Evolutionary conservation across 345 rosid genomes (phyloP), one percentile per base, ranked within the genome.

Genomic region (Mangifera indica): DNA sequence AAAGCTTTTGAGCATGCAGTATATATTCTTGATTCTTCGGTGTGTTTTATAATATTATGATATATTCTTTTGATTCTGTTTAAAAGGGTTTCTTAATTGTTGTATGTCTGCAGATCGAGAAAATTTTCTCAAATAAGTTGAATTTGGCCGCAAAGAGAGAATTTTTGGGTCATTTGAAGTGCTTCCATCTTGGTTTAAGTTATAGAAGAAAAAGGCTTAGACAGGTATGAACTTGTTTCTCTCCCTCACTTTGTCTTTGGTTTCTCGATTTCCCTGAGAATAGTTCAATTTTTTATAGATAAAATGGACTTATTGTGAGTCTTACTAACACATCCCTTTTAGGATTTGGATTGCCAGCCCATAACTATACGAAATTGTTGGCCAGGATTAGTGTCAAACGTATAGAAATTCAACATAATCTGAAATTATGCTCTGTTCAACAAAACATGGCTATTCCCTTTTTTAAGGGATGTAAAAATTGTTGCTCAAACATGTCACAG

Each of bases 71-170:
- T 5, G n/a, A 13, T 59, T 76, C 11, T 37, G 54, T 24, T n/a
- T 4, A 54, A 4, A 54, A 63, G 17, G 42, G 21, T 74, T 51
- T 60, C n/a, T 5, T 52, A 24, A 22, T 65, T 61, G 37, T n/a
- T 61, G 55, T 63, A 45, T n/a, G 55, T 51, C 24, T 67, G 67
- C 86, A 72, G 83, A 71, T n/a, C 9, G 45, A 67, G 54, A 21
- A 66, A 63, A 51, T 51, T 52, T 49, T 63, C 62, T 24, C 70
- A 37, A 65, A 26, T 60, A 57, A 60, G 60, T 25, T 67, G 12
- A 37, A 10, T 26, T 58, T 54, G 37, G 58, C 26, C 0, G 15
- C 7, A 44, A 46, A n/a, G 42, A 46, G 22, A 29, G 54, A 22
- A 2, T 29, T 34, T 21, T 62, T 22, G 58, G 24, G 66, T 9